phyloP scores from a whole-genome alignment of 2,329 filamentous ascomycete species.

The Fusarium sp. region DNA sequence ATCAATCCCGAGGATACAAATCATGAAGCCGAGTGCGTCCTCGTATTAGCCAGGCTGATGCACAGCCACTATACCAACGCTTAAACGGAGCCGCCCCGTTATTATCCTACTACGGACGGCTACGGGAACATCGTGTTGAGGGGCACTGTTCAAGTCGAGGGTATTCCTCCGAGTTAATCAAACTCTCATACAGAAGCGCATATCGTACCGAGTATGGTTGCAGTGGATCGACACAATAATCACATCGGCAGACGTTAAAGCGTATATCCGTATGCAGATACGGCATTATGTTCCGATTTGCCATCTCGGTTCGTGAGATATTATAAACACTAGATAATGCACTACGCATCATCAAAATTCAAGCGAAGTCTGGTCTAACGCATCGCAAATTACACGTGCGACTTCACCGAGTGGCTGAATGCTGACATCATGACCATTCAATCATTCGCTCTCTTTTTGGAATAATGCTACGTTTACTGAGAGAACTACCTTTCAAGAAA shows the following conservation, averaged over 20 bases:
- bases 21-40: background rate
- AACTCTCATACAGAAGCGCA: constrained; percentile 29
- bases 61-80: constrained; percentile 6
- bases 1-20: background rate
- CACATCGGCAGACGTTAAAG: constrained; percentile 23
- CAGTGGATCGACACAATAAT: constrained; percentile 32
- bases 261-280: constrained; percentile 28
- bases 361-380: constrained; percentile 24
- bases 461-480: background rate
- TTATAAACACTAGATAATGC: constrained; percentile 16
- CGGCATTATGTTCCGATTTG: constrained; percentile 44
- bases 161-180: constrained; percentile 38
- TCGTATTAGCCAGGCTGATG: constrained; percentile 1
- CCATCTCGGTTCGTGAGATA: constrained; percentile 22
- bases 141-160: constrained; percentile 18
- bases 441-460: constrained; percentile 32
- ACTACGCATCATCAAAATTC: constrained; percentile 15
- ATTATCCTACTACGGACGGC: constrained; percentile 1
- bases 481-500: background rate
- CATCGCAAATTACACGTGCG: constrained; percentile 22
- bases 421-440: constrained; percentile 40
- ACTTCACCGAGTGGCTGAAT: constrained; percentile 34
- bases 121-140: constrained; percentile 14
- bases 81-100: constrained; percentile 11
- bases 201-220: background rate